Percentiles rank a stretch among this genome's conserved stretches.
phyloP scores from a whole-genome alignment of 2,329 filamentous ascomycete genomes.

The Cladobotryum protrusum region DNA sequence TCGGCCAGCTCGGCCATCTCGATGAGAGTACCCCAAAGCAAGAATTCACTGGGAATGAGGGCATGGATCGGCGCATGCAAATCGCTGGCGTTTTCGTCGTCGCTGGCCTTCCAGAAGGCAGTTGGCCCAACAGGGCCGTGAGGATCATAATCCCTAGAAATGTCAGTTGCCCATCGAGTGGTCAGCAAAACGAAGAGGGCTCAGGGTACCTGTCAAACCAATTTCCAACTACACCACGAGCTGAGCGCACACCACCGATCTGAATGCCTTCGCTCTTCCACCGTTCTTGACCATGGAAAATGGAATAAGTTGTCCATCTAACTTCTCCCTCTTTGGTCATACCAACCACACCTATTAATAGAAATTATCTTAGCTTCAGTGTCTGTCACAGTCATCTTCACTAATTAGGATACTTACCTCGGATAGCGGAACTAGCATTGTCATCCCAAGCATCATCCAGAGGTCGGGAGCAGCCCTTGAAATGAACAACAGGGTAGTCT shows the following conservation, averaged over 20 bases:
- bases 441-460: constrained; percentile 61
- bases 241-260: constrained; percentile 59
- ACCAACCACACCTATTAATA: constrained; percentile 50
- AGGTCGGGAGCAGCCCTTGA: constrained; percentile 55
- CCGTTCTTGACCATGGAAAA: constrained; percentile 57
- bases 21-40: constrained; percentile 22
- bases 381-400: background rate
- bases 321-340: constrained; percentile 65
- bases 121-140: constrained; percentile 69
- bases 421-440: constrained; percentile 60
- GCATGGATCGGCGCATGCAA: constrained; percentile 21
- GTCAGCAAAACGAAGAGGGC: background rate
- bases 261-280: constrained; percentile 77
- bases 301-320: constrained; percentile 64
- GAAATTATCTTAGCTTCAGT: constrained; percentile 16
- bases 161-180: background rate
- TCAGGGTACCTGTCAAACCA: constrained; percentile 65
- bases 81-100: constrained; percentile 28
- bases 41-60: constrained; percentile 26
- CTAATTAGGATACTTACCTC: constrained; percentile 43
- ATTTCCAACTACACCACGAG: constrained; percentile 63
- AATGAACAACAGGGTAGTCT: constrained; percentile 59
- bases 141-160: constrained; percentile 52
- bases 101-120: constrained; percentile 69
- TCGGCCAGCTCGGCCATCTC: constrained; percentile 12